Evolutionary conservation across 176 grass and related monocot species (phyloP), one percentile per base, ranked within the genome.

Genomic region (Rhynchospora tenuis): DNA sequence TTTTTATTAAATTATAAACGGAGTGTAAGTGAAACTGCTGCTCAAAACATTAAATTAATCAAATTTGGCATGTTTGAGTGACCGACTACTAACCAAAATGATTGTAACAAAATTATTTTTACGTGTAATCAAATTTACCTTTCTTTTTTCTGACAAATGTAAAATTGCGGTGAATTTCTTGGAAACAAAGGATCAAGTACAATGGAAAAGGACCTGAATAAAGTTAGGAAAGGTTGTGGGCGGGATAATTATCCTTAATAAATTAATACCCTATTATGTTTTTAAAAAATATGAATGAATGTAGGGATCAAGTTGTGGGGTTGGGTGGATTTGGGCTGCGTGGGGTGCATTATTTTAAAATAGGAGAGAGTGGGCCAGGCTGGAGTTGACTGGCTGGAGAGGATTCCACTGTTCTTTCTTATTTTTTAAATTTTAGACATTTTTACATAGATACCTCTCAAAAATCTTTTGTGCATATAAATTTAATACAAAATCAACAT

Each of bases 311-410:
- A 62, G 1, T 64, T 81, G n/a, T 81, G 79, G 79, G 79, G 79
- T 81, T 81, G 19, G 79, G 59, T 81, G 79, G 79, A 81, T 81
- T 81, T 81, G 60, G 79, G 33, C 79, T 81, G 79, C 60, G 56
- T 62, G 79, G 79, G 58, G 38, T 81, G 79, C 29, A 81, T 63
- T 81, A 63, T 80, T 38, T 80, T 63, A 24, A 64, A 81, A 81
- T 81, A 27, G 45, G 63, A 81, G 58, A 60, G 59, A 81, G 79
- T 81, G 79, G 79, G 79, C 58, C 79, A 81, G 79, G 7, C 79
- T 81, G 79, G 79, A 81, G 79, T 81, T 81, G 79, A 81, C 79
- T 81, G 79, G 38, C 38, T 65, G 59, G 33, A 17, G 59, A 63
- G 12, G 20, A 62, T 81, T 81, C 79, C 44, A 81, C 31, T 64